Conservation (phyloP, 495 filamentous ascomycete species). For the Neurospora sp. region DNA sequence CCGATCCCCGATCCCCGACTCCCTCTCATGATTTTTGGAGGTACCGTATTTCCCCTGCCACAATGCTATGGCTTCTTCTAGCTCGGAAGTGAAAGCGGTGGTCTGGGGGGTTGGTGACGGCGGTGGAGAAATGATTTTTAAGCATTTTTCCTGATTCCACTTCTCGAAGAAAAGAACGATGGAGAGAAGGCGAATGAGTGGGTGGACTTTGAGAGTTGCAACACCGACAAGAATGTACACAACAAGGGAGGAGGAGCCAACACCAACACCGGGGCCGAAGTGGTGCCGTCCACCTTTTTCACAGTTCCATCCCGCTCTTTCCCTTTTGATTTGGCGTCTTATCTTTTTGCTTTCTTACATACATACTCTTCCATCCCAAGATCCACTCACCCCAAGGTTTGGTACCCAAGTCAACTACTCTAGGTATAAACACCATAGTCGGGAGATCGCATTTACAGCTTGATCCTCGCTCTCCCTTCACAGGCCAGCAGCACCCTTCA, state of each 20-base stretch:
- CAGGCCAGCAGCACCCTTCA: neutral
- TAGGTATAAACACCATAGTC: neutral
- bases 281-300: neutral
- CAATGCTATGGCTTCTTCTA: neutral
- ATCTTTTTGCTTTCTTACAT: neutral
- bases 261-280: neutral
- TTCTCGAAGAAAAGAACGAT: neutral
- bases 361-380: neutral
- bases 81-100: too few species aligned
- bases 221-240: neutral
- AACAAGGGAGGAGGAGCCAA: neutral
- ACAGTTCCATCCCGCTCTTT: neutral
- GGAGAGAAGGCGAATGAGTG: neutral
- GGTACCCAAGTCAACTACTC: neutral
- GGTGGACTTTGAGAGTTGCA: neutral
- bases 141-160: neutral
- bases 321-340: neutral
- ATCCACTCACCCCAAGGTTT: neutral
- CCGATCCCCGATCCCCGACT: neutral
- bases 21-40: neutral
- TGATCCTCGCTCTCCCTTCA: neutral
- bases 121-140: neutral
- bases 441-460: neutral
- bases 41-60: neutral
- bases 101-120: neutral